A percentile compares a stretch with the other conserved stretches of the same genome.
Conservation (phyloP, 345 rosid genomes). For the Kernera saxatilis region DNA sequence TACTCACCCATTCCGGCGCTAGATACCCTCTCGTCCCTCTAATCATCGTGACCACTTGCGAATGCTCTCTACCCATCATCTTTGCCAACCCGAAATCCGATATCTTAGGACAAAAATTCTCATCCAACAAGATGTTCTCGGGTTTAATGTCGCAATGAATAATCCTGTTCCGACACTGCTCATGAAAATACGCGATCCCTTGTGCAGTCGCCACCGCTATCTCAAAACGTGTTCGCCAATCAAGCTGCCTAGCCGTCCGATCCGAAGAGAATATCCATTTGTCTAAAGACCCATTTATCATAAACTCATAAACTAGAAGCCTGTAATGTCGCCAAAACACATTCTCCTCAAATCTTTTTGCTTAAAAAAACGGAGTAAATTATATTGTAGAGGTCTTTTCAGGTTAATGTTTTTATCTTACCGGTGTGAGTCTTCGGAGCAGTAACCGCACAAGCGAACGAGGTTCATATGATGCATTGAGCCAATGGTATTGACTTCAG, state of each 20-base stretch:
- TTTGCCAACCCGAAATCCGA: slow-evolving; percentile 75
- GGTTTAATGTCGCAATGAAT: slow-evolving; percentile 77
- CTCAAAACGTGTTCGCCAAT: slow-evolving; percentile 56
- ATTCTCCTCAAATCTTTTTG: background rate
- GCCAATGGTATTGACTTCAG: slow-evolving; percentile 86
- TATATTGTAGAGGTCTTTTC: background rate
- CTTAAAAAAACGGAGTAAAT: background rate
- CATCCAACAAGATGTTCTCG: slow-evolving; percentile 59
- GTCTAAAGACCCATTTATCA: slow-evolving; percentile 71
- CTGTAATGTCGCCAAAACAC: slow-evolving; percentile 22
- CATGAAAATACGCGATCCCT: slow-evolving; percentile 73
- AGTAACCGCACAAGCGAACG: slow-evolving; percentile 68
- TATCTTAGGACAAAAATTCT: slow-evolving; percentile 54
- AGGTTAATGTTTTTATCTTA: slow-evolving; percentile 14
- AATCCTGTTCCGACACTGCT: slow-evolving; percentile 64
- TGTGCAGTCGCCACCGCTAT: slow-evolving; percentile 62
- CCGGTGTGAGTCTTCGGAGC: slow-evolving; percentile 74
- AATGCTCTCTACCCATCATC: slow-evolving; percentile 71
- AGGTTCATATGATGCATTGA: slow-evolving; percentile 86
- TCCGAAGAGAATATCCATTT: slow-evolving; percentile 63
- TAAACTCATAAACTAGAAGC: slow-evolving; percentile 73
- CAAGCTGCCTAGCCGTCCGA: slow-evolving; percentile 30
- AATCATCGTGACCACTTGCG: slow-evolving; percentile 64
- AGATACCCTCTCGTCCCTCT: slow-evolving; percentile 76
- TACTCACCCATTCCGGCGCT: slow-evolving; percentile 77